Percentiles rank a stretch among this genome's conserved stretches.
Evolutionary conservation across 2,329 filamentous ascomycete species (phyloP).

Genomic region (Exophiala mesophila): DNA sequence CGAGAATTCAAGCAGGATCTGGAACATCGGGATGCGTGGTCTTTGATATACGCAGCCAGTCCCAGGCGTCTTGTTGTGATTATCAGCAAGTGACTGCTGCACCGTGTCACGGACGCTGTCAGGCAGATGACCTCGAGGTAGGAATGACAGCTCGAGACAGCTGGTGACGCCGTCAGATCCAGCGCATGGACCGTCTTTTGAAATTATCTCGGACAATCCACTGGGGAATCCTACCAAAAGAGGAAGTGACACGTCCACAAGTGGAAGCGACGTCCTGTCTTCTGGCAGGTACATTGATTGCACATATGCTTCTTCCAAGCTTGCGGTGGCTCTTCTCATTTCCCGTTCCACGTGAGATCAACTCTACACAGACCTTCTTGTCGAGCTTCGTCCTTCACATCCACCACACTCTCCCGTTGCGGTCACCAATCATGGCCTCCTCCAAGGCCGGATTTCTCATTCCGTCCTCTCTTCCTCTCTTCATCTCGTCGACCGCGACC

Average conservation of each 20-base stretch:
- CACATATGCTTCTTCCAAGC: not conserved
- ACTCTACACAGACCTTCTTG: not conserved
- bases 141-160: not conserved
- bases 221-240: not conserved
- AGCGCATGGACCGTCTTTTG: slow-evolving; percentile 1
- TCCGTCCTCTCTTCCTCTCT: not conserved
- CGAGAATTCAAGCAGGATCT: not conserved
- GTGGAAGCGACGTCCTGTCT: slow-evolving; percentile 1
- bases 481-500: not conserved
- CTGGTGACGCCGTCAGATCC: not conserved
- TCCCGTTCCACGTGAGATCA: not conserved
- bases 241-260: not conserved
- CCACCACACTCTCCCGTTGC: not conserved
- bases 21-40: not conserved
- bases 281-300: not conserved
- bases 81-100: not conserved
- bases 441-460: no score
- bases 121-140: not conserved
- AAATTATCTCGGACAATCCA: not conserved
- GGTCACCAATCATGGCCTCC: not conserved
- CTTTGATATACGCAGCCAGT: not conserved
- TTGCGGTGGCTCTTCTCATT: not conserved
- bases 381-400: not conserved
- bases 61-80: not conserved
- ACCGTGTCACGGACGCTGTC: not conserved